Base-by-base conservation (phyloP, 495 filamentous ascomycete species). In the Daldinia loculata region DNA sequence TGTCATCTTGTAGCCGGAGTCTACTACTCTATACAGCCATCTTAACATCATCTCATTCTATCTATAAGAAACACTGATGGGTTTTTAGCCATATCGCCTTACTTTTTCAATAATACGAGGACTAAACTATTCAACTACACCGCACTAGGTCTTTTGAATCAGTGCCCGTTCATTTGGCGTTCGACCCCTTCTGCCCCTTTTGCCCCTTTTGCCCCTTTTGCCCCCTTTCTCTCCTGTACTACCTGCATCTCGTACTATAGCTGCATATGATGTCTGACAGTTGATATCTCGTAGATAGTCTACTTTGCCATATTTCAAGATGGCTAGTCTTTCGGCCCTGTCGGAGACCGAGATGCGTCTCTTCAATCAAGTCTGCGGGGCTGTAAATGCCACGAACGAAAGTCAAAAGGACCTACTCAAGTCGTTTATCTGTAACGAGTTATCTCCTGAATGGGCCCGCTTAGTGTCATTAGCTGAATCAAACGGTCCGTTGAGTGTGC, bases 321-420 rank as follows among this genome's bases (percentile, higher is more conserved):
- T 73, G 70, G 60, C 61, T 30, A 51, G 50, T 34, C 56, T 57
- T 30, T 39, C 30, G 8, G 24, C 41, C 8, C 27, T 69, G 3
- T 69, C 70, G 4, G 65, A 73, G 34, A 58, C 56, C 24, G 70
- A 73, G 57, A 66, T 27, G n/a, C 65, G 66, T 55, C 66, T 73
- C 58, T 63, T 73, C 26, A 41, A 62, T 14, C 65, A 69, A 62
- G 56, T 73, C 6, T 73, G 66, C 17, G 70, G 52, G 6, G 61
- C 61, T n/a, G 15, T 65, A 34, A 24, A 66, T 50, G 61, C 61
- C 4, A 63, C 50, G 26, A 63, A 27, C 14, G 66, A 69, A 17
- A 43, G 14, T n/a, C 66, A 69, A 56, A 69, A 29, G 39, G 55
- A 66, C 11, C 12, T 69, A 6, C 57, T 73, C 24, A 65, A 39